Evolutionary conservation across 257 asterid genomes (phyloP), one percentile per base, ranked within the genome.

Genomic region (Solanum tacnaense): DNA sequence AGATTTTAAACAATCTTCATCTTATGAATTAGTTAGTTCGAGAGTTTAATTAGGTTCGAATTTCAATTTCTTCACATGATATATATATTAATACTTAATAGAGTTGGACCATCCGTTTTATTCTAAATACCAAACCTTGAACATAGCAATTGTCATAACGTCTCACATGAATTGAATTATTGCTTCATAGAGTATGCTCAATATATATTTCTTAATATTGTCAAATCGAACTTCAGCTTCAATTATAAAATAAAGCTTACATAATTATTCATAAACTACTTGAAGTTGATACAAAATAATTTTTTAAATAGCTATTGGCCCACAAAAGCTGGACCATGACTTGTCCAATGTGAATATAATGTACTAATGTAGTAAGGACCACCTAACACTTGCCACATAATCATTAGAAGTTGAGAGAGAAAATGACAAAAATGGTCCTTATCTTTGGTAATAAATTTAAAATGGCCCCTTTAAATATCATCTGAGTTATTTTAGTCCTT

Each of bases 251-350:
- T 34, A 4, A 32, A 72, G 3, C 3, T 35, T 35, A 9, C 4
- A 35, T 35, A 73, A 73, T 35, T 2, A 73, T 18, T 73, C 18
- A 35, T 20, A 73, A 20, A 35, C 82, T 20, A 10, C 49, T 35
- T 35, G 1, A 73, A 35, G 49, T 20, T 34, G 5, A 9, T 68
- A 68, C 36, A 27, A 68, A 27, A 68, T 68, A 25, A 68, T 27
- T 5, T 1, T 11, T 23, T 2, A 41, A 39, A 27, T 11, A 27
- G n/a, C n/a, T 39, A 39, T 25, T 75, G 93, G 92, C 88, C 91
- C 89, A 72, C 68, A 27, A 86, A 52, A 91, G 93, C 92, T 93
- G 93, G 92, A 88, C 84, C 25, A 89, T 87, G 91, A 89, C 92
- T 71, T 87, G 87, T 87, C 67, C 65, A 36, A 20, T 72, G 76